Evolutionary conservation across 2,329 filamentous ascomycete species (phyloP), one percentile per base, ranked within the genome.

Genomic region (Pseudopithomyces chartarum): DNA sequence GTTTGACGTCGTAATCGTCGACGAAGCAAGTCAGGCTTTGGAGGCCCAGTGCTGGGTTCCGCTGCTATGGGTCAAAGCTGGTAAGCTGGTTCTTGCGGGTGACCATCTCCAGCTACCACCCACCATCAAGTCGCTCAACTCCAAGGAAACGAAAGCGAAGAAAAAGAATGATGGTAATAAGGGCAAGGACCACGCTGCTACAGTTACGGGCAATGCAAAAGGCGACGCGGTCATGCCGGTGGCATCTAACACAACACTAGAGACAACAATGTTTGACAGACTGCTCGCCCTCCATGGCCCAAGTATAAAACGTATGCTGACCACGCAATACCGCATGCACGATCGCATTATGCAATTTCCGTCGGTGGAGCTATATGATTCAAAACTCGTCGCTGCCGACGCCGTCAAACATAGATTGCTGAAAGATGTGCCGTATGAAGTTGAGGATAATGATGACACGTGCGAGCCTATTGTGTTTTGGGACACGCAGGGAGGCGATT

Each of bases 11-110:
- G 91, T 99, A 26, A 88, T 99, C 58, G 92, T 99, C 55, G 95
- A 99, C 69, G 95, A 99, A 78, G 95, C 93, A 4, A 96, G 91
- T 73, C 95, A 99, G 74, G 95, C 95, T 1, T 82, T 98, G 10
- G 95, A 99, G 77, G 93, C 95, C 0, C 94, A 98, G 76, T 97
- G 93, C 78, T 99, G 95, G 95, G 93, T 98, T 50, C 88, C 95
- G 11, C 78, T 99, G 45, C 78, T 97, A 17, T 84, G 86, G 61
- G 75, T 78, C 39, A 91, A 83, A 38, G 80, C 91, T 0, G 86
- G 82, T 63, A 98, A 97, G 79, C 88, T 92, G 8, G 88, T 99
- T 8, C 88, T 96, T 60, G 95, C 95, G 1, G 95, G 95, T 46
- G 95, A 99, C 72, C 95, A 98, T 75, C 79, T 98, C 52, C 95